Evolutionary conservation across 192 early-diverging fungal species (phyloP), one percentile per base, ranked within the genome.

Genomic region (Powellomyces hirtus): DNA sequence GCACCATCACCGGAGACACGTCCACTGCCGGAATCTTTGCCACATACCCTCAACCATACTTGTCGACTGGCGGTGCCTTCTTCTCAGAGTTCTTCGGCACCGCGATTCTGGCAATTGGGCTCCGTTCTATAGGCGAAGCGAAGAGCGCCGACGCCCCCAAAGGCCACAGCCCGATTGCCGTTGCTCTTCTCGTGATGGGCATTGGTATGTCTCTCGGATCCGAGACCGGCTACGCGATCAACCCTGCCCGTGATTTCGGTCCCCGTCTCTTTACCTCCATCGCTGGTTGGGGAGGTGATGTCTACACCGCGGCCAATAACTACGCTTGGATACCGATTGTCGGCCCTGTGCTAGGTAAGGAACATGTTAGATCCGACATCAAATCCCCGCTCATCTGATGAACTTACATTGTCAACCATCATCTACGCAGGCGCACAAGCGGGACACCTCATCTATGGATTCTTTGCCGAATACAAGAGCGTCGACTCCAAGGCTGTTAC

Each of bases 231-330:
- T 67, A 68, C 57, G 67, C 72, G 40, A 66, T 77, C 35, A 77
- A 77, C 44, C 76, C 76, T 33, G 76, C 74, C 13, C 30, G 76
- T 4, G 76, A 77, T 57, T 66, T 77, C 38, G 76, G 59, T 13
- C 76, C 76, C 8, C 57, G 76, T 26, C 44, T 76, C 27, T 40
- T 76, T 31, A 74, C 76, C 29, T 6, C 49, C 10, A 27, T 62
- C 29, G 74, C 50, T 11, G 76, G 76, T 2, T 77, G 59, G 42
- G 67, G 76, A 31, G 11, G 51, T 2, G 64, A 31, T 5, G 16
- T 35, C 51, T 66, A 56, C 40, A 56, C 64, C 10, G 51, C 37
- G 4, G n/a, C 16, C 33, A 36, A 14, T 26, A 24, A 58, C 14
- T 66, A 64, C 55, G 71, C 13, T 31, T 75, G 74, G 74, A 50